Base-by-base conservation (phyloP, 768 basidiomycete species). In the Lactarius tabidus region DNA sequence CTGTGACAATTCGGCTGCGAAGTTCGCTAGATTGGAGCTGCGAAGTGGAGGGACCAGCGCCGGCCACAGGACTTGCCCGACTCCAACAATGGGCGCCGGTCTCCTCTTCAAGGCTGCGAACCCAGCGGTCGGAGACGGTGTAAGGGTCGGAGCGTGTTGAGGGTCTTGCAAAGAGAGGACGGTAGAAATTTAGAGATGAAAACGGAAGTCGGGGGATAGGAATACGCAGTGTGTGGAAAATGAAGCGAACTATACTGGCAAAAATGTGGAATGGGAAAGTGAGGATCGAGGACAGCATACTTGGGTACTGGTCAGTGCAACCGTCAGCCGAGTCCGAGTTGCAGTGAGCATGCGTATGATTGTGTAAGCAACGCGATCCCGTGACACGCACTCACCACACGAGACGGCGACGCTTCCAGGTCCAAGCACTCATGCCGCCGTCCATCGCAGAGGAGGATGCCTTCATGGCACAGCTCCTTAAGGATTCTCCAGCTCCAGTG, bases 41-140 rank as follows among this genome's bases (percentile, higher is more conserved):
- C 6, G 81, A 71, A 6, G 77, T 79, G 1, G 85, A 84, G 4
- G 85, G 83, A 9, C 75, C 76, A 18, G 78, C 72, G 23, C 75
- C 70, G 8, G 77, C 75, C 14, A 72, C 67, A 72, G 75, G n/a
- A 74, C 70, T 26, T 33, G 59, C 66, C 23, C 80, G 78, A 56
- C 82, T 82, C 52, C 88, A 77, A 62, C 80, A 85, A 18, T 86
- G 76, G 0, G 90, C 91, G 6, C 92, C 91, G 0, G 91, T 93
- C 73, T 92, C 90, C 65, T 93, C 91, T 73, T 95, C 92, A 6
- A 95, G 80, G 35, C 87, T 84, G 26, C 86, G 82, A 20, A 95
- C 80, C 89, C 91, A 93, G 31, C 87, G 80, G 67, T 91, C 91
- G 0, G 85, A 81, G 0, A 85, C 87, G 18, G 83, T 79, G n/a